Conservation (phyloP, 2,329 filamentous ascomycete species). For the Cytospora paraplurivora region DNA sequence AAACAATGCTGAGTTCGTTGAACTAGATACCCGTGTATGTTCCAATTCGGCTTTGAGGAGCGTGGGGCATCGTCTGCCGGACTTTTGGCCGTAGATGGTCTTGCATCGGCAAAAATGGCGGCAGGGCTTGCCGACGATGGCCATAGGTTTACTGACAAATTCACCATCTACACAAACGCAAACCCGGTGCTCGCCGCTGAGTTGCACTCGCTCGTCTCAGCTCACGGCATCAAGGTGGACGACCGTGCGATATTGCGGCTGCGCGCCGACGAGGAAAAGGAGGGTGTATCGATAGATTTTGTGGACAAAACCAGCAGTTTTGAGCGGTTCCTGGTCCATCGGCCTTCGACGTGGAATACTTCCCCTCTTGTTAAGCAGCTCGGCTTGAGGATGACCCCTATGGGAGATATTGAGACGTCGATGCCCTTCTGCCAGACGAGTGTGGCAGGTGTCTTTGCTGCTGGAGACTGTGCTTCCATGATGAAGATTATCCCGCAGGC, state of each 20-base stretch:
- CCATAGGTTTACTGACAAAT: not conserved
- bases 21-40: constrained; percentile 2
- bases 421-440: constrained; percentile 4
- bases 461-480: constrained; percentile 3
- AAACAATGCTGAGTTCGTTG: not conserved
- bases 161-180: constrained; percentile 1
- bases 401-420: not conserved
- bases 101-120: not conserved
- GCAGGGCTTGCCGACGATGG: not conserved
- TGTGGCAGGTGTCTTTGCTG: constrained; percentile 5
- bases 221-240: not conserved
- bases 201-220: too few relatives aligned
- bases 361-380: not conserved
- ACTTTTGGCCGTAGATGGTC: not conserved
- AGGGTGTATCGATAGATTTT: not conserved
- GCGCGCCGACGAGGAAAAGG: too few relatives aligned
- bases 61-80: not conserved
- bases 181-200: not conserved
- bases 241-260: not conserved
- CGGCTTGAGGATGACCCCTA: not conserved
- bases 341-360: not conserved
- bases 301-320: not conserved
- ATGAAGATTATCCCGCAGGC: not conserved
- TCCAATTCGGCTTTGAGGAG: not conserved
- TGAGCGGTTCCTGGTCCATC: not conserved